These are phyloP conservation scores for Cetraspora pellucida DNA, from an alignment of 192 early-diverging fungal species.

Conservation along the genomic window DNA sequence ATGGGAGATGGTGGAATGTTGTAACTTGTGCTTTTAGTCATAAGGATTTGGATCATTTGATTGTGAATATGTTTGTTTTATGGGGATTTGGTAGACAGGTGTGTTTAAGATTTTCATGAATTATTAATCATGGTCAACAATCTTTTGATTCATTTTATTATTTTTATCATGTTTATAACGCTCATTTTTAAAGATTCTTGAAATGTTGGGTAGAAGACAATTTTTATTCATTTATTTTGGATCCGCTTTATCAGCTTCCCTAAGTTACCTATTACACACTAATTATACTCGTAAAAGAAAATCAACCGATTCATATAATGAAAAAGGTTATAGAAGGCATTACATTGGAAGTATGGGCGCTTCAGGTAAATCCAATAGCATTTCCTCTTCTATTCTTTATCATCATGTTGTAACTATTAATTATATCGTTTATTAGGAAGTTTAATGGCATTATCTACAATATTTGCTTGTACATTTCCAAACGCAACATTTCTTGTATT, in stretches of 20 bases:
- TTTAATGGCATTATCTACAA: constrained; percentile 45
- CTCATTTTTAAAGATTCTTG: constrained; percentile 21
- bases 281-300: constrained; percentile 36
- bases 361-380: constrained; percentile 39
- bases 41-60: constrained; percentile 39
- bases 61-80: constrained; percentile 45
- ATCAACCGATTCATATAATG: neutral
- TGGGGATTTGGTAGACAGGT: constrained; percentile 40
- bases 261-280: constrained; percentile 38
- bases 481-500: constrained; percentile 43
- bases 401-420: neutral
- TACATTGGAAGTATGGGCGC: constrained; percentile 40
- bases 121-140: constrained; percentile 32
- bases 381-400: neutral
- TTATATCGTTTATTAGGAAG: neutral
- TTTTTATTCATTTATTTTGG: constrained; percentile 43
- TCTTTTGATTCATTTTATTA: constrained; percentile 13
- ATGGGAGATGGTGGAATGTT: constrained; percentile 41
- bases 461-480: constrained; percentile 45
- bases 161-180: constrained; percentile 9
- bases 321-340: too few relatives aligned
- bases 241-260: constrained; percentile 37
- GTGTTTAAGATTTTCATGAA: neutral
- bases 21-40: constrained; percentile 42
- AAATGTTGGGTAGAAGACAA: constrained; percentile 39